Conservation (phyloP, 768 basidiomycete genomes). For the Paxillus rubicundulus region DNA sequence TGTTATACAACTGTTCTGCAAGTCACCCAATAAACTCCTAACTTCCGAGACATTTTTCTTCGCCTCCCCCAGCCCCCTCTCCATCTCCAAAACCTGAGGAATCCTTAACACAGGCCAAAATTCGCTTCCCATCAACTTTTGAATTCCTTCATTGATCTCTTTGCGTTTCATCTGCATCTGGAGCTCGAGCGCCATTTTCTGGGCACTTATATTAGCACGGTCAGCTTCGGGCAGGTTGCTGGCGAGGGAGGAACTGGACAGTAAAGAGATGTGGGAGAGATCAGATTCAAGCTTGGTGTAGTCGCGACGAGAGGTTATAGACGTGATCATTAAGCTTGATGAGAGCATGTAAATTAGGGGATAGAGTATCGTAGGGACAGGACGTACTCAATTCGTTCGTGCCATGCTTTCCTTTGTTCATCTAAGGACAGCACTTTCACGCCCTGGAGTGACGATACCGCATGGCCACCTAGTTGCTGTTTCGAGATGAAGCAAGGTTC, state of each 20-base stretch:
- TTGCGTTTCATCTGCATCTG: conserved; percentile 30
- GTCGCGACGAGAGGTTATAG: conserved; percentile 34
- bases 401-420: conserved; percentile 39
- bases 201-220: conserved; percentile 20
- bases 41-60: conserved; percentile 34
- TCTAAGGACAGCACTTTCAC: conserved; percentile 29
- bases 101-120: conserved; percentile 41
- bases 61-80: conserved; percentile 19
- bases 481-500: conserved; percentile 17
- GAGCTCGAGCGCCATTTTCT: conserved; percentile 22
- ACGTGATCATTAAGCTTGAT: conserved; percentile 36
- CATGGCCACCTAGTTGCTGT: conserved; percentile 6
- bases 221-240: conserved; percentile 25
- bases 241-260: conserved; percentile 26
- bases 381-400: conserved; percentile 41
- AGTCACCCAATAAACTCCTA: conserved; percentile 19
- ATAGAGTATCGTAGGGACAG: background rate
- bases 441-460: conserved; percentile 1
- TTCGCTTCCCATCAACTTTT: conserved; percentile 31
- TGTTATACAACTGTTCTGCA: conserved; percentile 20
- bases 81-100: conserved; percentile 24
- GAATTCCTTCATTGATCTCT: conserved; percentile 30
- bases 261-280: conserved; percentile 22
- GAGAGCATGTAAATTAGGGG: background rate
- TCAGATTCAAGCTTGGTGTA: conserved; percentile 33